phyloP scores from a whole-genome alignment of 179 eudicot species.

The Nepenthes alata region DNA sequence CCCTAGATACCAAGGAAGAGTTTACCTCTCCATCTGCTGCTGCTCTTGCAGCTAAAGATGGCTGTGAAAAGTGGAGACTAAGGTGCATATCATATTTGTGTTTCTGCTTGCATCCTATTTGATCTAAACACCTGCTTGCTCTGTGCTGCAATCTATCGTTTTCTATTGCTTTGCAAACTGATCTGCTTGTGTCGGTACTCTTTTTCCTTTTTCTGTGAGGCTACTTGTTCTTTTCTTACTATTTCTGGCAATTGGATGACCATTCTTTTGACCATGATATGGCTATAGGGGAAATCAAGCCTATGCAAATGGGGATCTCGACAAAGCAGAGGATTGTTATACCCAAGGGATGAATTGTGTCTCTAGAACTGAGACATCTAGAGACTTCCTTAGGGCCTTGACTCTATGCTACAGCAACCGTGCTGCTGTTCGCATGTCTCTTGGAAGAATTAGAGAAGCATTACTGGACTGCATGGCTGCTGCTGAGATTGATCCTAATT shows the following conservation, averaged over 20 bases:
- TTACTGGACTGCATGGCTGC: slow-evolving; percentile 64
- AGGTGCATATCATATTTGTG: slow-evolving; percentile 35
- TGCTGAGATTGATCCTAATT: slow-evolving; percentile 55
- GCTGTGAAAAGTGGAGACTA: slow-evolving; percentile 77
- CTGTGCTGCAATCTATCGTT: not conserved
- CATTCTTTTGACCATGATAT: slow-evolving; percentile 7
- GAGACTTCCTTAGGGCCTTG: slow-evolving; percentile 48
- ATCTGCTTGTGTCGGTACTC: not conserved
- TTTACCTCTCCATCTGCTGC: slow-evolving; percentile 17
- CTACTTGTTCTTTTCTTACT: not conserved
- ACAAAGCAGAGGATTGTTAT: slow-evolving; percentile 72
- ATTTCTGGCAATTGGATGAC: not conserved
- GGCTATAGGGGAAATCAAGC: slow-evolving; percentile 80
- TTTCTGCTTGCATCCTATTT: not conserved
- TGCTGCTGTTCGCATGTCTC: slow-evolving; percentile 81
- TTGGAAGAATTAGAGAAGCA: slow-evolving; percentile 81
- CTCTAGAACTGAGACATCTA: slow-evolving; percentile 27
- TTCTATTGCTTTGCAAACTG: not conserved
- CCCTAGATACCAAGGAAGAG: slow-evolving; percentile 19
- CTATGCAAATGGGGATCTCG: slow-evolving; percentile 49
- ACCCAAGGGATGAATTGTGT: slow-evolving; percentile 62
- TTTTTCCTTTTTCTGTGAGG: not conserved
- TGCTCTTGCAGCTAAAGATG: slow-evolving; percentile 36
- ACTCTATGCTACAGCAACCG: slow-evolving; percentile 90
- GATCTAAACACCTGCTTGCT: not conserved